These are phyloP conservation scores for Carallia pectinifolia DNA, from an alignment of 345 rosid species.

Conservation along the genomic window DNA sequence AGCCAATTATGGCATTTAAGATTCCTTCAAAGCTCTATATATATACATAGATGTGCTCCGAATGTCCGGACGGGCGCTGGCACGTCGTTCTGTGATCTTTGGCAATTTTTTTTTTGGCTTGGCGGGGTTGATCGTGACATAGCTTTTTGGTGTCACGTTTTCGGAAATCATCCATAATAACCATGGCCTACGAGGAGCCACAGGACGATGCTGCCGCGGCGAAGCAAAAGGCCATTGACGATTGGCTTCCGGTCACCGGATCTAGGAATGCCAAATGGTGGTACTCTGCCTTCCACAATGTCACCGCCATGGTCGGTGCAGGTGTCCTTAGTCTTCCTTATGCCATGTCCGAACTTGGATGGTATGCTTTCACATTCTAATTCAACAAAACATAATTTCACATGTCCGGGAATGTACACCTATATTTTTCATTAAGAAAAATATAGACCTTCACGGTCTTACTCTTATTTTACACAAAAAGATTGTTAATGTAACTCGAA, in stretches of 20 bases:
- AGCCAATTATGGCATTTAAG: background rate
- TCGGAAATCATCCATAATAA: background rate
- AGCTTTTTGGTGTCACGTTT: background rate
- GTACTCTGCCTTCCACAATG: slow-evolving; percentile 87
- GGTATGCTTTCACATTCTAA: slow-evolving; percentile 35
- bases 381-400: no score
- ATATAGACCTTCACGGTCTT: no score
- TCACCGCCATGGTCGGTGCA: slow-evolving; percentile 88
- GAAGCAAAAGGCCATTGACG: slow-evolving; percentile 44
- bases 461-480: no score
- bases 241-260: slow-evolving; percentile 73
- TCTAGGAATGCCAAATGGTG: slow-evolving; percentile 84
- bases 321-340: slow-evolving; percentile 86
- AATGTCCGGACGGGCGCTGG: no score
- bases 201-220: background rate
- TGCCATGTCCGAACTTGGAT: slow-evolving; percentile 79
- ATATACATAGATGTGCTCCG: no score
- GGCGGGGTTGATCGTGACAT: background rate
- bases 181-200: slow-evolving; percentile 1
- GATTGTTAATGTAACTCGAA: no score
- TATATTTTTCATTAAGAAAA: no score
- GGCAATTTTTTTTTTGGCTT: no score
- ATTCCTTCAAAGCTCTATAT: no score
- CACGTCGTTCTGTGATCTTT: background rate
- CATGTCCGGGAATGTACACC: no score